phyloP scores from a whole-genome alignment of 208 protist species.

The Wallacemonas collosoma region DNA sequence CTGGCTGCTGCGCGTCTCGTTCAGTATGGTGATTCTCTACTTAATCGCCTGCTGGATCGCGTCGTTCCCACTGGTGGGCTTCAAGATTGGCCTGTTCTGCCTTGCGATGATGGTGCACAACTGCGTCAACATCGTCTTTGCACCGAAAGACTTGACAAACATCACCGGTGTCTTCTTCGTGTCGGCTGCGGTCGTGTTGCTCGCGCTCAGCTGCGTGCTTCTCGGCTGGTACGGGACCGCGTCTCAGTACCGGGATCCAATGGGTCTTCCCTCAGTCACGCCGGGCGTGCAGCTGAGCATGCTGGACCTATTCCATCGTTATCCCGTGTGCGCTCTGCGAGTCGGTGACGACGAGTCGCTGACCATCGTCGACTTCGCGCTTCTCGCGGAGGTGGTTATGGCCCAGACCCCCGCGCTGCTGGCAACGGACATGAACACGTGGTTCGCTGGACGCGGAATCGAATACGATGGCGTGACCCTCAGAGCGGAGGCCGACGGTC shows the following conservation, averaged over 20 bases:
- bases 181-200: slow-evolving; percentile 34
- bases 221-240: slow-evolving; percentile 73
- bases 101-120: slow-evolving; percentile 70
- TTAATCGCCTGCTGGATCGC: slow-evolving; percentile 54
- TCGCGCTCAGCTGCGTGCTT: slow-evolving; percentile 51
- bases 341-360: slow-evolving; percentile 35
- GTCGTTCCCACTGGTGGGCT: slow-evolving; percentile 52
- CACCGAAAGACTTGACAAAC: slow-evolving; percentile 38
- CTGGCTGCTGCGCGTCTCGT: slow-evolving; percentile 42
- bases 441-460: slow-evolving; percentile 51
- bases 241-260: slow-evolving; percentile 28
- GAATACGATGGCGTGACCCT: slow-evolving; percentile 39
- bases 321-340: slow-evolving; percentile 62
- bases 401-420: slow-evolving; percentile 23
- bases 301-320: slow-evolving; percentile 60
- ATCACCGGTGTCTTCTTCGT: slow-evolving; percentile 56
- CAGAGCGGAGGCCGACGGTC: slow-evolving; percentile 25
- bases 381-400: slow-evolving; percentile 56
- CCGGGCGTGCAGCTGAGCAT: slow-evolving; percentile 14
- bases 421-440: slow-evolving; percentile 48
- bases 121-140: slow-evolving; percentile 43
- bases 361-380: slow-evolving; percentile 51
- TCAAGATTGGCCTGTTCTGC: slow-evolving; percentile 62
- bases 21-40: slow-evolving; percentile 46
- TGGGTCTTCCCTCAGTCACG: slow-evolving; percentile 36